Evolutionary conservation across 2,329 filamentous ascomycete species (phyloP).

Genomic region (Sporothrix phasma): DNA sequence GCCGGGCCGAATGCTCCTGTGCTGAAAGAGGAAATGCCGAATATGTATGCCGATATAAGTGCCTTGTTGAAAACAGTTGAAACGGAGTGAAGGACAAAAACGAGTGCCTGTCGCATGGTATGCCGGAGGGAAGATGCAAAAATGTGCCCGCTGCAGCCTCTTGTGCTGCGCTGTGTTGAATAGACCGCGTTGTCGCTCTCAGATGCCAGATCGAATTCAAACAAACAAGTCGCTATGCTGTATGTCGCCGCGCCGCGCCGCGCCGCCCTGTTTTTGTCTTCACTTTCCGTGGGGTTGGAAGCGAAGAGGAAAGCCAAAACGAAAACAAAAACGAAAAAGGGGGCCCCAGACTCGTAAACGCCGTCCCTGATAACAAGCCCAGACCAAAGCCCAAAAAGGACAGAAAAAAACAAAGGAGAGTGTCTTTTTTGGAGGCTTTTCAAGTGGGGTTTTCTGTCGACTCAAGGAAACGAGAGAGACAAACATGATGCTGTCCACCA

Average conservation of each 20-base stretch:
- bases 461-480: not conserved
- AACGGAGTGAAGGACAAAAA: not conserved
- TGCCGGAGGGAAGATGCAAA: constrained; percentile 7
- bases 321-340: not conserved
- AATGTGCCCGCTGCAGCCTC: constrained; percentile 4
- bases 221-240: not conserved
- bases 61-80: not conserved
- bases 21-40: constrained; percentile 12
- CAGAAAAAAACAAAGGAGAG: not conserved
- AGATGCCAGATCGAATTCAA: constrained; percentile 18
- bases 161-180: not conserved
- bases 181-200: constrained; percentile 19
- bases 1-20: constrained; percentile 14
- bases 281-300: not conserved
- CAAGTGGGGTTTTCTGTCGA: not conserved
- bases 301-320: not conserved
- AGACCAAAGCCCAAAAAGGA: not conserved
- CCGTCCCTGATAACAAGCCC: constrained; percentile 19
- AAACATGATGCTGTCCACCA: not conserved
- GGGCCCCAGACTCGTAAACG: constrained; percentile 13
- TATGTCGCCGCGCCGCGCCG: not conserved
- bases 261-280: constrained; percentile 3
- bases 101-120: constrained; percentile 7
- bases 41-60: constrained; percentile 1
- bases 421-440: constrained; percentile 1